Conservation (phyloP, 805 yeast species). For the Pichia pseudocactophila region DNA sequence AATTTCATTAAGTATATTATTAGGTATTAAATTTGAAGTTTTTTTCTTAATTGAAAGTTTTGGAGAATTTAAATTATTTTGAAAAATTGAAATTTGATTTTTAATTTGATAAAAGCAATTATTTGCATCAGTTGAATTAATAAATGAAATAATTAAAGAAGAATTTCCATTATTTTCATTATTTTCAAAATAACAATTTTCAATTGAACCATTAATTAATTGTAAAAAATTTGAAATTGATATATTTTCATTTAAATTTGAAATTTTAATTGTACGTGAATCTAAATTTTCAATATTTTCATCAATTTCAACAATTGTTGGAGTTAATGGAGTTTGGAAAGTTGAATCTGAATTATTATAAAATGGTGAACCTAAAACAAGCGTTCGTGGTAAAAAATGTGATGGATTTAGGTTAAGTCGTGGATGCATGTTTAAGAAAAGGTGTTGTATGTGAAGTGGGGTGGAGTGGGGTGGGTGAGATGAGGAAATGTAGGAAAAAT, state of each 20-base stretch:
- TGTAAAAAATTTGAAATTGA: conserved; percentile 27
- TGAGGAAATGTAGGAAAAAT: no score
- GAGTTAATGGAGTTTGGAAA: not conserved
- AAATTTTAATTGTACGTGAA: no score
- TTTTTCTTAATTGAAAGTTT: conserved; percentile 27
- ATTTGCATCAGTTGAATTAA: conserved; percentile 16
- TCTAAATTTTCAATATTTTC: no score
- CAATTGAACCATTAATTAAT: conserved; percentile 54
- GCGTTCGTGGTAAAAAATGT: conserved; percentile 44
- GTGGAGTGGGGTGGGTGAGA: no score
- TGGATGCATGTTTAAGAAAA: no score
- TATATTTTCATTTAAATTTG: conserved; percentile 15
- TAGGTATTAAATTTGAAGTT: conserved; percentile 24
- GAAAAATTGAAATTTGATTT: conserved; percentile 13
- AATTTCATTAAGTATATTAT: conserved; percentile 23
- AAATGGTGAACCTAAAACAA: conserved; percentile 53
- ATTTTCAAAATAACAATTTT: conserved; percentile 37
- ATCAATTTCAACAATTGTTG: no score
- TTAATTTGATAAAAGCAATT: conserved; percentile 16
- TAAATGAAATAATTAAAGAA: conserved; percentile 18
- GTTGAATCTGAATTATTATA: conserved; percentile 15
- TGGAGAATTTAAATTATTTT: conserved; percentile 31
- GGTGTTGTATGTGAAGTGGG: no score
- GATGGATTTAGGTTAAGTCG: no score
- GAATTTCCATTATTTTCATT: not conserved